Base-by-base conservation (phyloP, 2,329 filamentous ascomycete species). In the Albifimbria verrucaria region DNA sequence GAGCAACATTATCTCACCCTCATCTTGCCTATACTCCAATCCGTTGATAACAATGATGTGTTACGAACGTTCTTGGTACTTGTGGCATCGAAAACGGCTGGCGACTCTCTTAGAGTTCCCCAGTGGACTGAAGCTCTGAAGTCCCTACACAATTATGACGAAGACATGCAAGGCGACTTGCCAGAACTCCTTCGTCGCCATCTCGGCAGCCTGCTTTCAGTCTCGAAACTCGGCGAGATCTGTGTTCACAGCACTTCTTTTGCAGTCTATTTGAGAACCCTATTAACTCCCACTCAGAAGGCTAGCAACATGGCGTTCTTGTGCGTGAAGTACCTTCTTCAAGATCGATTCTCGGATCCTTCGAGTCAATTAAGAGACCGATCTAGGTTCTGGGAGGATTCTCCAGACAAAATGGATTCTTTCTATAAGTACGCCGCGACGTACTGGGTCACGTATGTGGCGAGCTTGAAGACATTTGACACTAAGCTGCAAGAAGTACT, bases 261-360 rank as follows among this genome's bases (percentile, higher is more conserved):
- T 11, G 18, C n/a, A 11, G 6, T 22, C 3, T 57, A 55, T 17
- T 51, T 61, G 21, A 26, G 39, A 7, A 42, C 15, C 7, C 54
- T 57, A 12, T 24, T 61, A 4, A 26, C 53, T 9, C 9, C 42
- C 11, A 44, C 55, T 17, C 55, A 57, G 17, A 56, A 55, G 21
- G 51, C 58, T 15, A 55, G 51, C 5, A 58, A 57, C 39, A 59
- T 63, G 55, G 55, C 52, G 3, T 55, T 53, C 17, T 18, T 60
- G 2, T 63, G 59, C 43, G 39, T 63, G 7, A 55, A 53, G 36
- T 63, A 63, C 48, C 55, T 63, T 4, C 51, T 57, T 11, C 52
- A 48, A 22, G 50, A 49, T 17, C 9, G 11, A 4, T 57, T 55
- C 28, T 11, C 22, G 48, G 42, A 41, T 39, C 23, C 25, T 21